phyloP scores from a whole-genome alignment of 2,329 filamentous ascomycete genomes.

The Rosellinia necatrix region DNA sequence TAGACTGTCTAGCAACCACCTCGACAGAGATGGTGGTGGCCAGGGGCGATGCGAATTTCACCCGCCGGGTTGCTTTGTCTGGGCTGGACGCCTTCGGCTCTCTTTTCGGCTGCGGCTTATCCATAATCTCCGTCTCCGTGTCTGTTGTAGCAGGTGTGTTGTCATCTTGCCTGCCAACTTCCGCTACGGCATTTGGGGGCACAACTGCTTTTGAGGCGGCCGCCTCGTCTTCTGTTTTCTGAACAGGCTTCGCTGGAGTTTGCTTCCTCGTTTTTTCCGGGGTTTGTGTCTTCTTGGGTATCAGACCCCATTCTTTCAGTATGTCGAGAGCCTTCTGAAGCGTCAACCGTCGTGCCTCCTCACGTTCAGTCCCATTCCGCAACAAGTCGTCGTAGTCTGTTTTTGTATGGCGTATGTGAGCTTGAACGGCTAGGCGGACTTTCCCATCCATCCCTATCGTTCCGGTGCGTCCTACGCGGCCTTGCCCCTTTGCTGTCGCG shows the following conservation, averaged over 20 bases:
- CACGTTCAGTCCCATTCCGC: not conserved
- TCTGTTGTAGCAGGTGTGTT: too few species aligned
- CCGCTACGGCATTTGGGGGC: not conserved
- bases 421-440: constrained; percentile 15
- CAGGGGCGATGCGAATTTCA: too few species aligned
- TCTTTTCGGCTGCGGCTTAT: too few species aligned
- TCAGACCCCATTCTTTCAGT: constrained; percentile 7
- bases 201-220: not conserved
- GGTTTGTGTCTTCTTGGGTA: not conserved
- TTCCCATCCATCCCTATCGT: constrained; percentile 9
- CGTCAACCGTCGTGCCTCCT: constrained; percentile 5
- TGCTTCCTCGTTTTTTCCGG: not conserved
- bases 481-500: constrained; percentile 15
- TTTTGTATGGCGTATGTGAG: constrained; percentile 24
- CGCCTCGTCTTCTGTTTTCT: not conserved
- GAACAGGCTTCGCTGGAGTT: not conserved
- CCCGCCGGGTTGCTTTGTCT: too few species aligned
- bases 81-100: too few species aligned
- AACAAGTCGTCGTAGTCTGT: constrained; percentile 19
- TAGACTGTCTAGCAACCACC: too few species aligned
- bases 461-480: constrained; percentile 22
- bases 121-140: too few species aligned
- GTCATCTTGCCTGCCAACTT: too few species aligned
- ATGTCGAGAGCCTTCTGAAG: not conserved
- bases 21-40: too few species aligned